Evolutionary conservation across 768 basidiomycete genomes (phyloP).

Genomic region (Sistotremastrum niveocremeum): DNA sequence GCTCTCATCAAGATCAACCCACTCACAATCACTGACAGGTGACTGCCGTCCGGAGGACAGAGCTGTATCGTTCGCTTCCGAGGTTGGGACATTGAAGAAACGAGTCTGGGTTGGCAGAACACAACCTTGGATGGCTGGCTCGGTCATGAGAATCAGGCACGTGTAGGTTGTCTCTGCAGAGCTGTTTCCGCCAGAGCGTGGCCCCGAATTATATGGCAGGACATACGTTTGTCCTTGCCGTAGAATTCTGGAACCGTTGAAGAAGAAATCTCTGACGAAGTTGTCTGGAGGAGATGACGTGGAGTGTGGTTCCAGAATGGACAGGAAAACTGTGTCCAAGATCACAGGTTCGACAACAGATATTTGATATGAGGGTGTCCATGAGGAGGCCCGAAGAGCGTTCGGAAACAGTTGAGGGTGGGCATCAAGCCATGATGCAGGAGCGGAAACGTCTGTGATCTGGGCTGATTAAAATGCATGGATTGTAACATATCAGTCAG

Average conservation of each 20-base stretch:
- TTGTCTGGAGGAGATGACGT: too few relatives aligned
- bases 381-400: too few relatives aligned
- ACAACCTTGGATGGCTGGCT: conserved; percentile 27
- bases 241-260: not conserved
- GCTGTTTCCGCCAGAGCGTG: not conserved
- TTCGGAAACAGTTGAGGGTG: too few relatives aligned
- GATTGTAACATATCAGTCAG: too few relatives aligned
- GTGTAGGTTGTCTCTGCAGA: not conserved
- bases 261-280: too few relatives aligned
- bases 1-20: conserved; percentile 56
- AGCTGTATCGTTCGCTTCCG: not conserved
- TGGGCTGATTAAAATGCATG: too few relatives aligned
- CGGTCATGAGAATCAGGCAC: conserved; percentile 17
- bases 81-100: conserved; percentile 12
- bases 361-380: too few relatives aligned
- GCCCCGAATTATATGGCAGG: not conserved
- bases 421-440: too few relatives aligned
- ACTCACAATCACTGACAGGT: conserved; percentile 21
- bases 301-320: too few relatives aligned
- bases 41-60: not conserved
- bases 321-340: too few relatives aligned
- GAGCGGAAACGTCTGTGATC: too few relatives aligned
- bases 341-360: too few relatives aligned
- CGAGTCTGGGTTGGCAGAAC: conserved; percentile 10
- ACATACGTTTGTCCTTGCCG: not conserved